A percentile compares a stretch with the other conserved stretches of the same genome.
Conservation (phyloP, 805 yeast genomes). For the Groenewaldozyma salmanticensis region DNA sequence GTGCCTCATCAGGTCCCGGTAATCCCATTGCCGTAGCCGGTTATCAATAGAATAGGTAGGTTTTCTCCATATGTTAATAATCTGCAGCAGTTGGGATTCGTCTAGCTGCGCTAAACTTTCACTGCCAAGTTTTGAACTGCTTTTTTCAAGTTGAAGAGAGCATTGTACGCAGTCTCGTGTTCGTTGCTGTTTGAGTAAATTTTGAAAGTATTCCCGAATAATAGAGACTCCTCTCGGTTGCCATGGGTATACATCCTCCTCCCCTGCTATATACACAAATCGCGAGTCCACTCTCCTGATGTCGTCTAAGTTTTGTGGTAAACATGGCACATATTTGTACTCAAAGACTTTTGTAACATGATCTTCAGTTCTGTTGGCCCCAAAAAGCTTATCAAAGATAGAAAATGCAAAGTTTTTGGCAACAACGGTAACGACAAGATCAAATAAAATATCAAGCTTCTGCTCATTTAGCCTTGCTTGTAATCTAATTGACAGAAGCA, state of each 20-base stretch:
- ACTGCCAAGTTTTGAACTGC: not conserved
- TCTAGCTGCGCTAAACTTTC: not conserved
- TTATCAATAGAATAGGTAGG: constrained; percentile 3
- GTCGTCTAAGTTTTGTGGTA: constrained; percentile 5
- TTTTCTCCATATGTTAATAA: constrained; percentile 1
- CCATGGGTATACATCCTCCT: constrained; percentile 1
- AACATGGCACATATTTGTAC: not conserved
- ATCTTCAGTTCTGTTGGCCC: constrained; percentile 1
- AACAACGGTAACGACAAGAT: not conserved
- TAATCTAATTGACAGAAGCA: not conserved
- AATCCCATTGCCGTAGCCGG: constrained; percentile 8
- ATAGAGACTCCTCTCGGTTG: constrained; percentile 10
- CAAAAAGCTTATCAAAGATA: not conserved
- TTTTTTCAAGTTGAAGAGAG: not conserved
- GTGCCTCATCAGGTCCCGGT: constrained; percentile 4
- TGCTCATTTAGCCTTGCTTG: not conserved
- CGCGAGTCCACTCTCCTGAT: constrained; percentile 4
- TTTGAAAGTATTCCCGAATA: constrained; percentile 5
- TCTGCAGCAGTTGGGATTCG: not conserved
- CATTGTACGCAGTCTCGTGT: not conserved
- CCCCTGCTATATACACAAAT: constrained; percentile 1
- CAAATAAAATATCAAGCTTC: not conserved
- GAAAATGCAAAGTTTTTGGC: not conserved
- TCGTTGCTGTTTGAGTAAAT: not conserved
- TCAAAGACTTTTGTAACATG: not conserved